A percentile compares a stretch with the other conserved stretches of the same genome.
Conservation (phyloP, 2,329 filamentous ascomycete genomes). For the Volutella citrinella region DNA sequence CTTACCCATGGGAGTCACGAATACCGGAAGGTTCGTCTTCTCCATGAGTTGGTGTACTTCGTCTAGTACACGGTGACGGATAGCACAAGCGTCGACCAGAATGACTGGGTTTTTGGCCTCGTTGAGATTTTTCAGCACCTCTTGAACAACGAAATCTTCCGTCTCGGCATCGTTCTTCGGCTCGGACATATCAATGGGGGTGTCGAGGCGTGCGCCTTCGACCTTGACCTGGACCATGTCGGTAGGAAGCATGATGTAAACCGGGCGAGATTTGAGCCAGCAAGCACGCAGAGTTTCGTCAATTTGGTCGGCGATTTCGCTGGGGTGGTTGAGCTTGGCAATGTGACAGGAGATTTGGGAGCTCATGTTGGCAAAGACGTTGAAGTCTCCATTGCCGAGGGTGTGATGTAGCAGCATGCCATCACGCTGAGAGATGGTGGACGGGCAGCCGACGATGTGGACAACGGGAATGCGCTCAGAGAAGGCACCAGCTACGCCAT, state of each 20-base stretch:
- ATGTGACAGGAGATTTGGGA: conserved; percentile 67
- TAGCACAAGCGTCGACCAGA: conserved; percentile 78
- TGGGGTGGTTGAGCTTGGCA: conserved; percentile 66
- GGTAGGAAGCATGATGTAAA: conserved; percentile 80
- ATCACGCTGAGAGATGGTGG: conserved; percentile 45
- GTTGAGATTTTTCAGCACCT: conserved; percentile 70
- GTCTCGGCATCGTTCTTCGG: conserved; percentile 65
- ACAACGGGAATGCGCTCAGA: conserved; percentile 70
- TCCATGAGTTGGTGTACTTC: conserved; percentile 72
- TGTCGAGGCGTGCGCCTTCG: conserved; percentile 69
- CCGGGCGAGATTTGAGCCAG: conserved; percentile 69
- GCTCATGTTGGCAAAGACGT: conserved; percentile 79
- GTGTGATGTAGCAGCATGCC: conserved; percentile 62
- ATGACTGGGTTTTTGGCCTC: conserved; percentile 73
- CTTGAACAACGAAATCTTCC: conserved; percentile 80
- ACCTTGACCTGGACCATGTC: conserved; percentile 77
- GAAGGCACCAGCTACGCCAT: conserved; percentile 71
- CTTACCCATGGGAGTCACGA: conserved; percentile 90
- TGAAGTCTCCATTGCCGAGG: conserved; percentile 75
- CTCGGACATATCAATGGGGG: conserved; percentile 63
- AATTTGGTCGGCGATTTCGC: conserved; percentile 70
- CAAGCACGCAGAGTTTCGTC: conserved; percentile 75
- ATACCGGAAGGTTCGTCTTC: conserved; percentile 73
- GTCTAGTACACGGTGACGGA: conserved; percentile 69
- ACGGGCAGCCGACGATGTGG: conserved; percentile 60